Base-by-base conservation (phyloP, 108 stramenopile species). In the Discostella stelligeroides region DNA sequence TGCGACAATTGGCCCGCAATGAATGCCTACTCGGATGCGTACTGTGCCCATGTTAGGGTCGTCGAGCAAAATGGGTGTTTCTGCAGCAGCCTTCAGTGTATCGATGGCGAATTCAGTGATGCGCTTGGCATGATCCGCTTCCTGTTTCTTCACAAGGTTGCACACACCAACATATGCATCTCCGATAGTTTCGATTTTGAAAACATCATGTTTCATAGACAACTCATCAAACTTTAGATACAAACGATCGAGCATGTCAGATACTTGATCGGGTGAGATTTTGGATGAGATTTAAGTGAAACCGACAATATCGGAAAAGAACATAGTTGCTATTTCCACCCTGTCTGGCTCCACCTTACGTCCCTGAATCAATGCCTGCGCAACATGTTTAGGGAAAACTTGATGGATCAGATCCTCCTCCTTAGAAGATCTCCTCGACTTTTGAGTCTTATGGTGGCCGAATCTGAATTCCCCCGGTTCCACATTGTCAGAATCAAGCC, bases 131-230 rank as follows among this genome's bases (percentile, higher is more conserved):
- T 87, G 86, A 71, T 89, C 85, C 0, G 49, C 45, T 10, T 72
- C 70, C 70, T 88, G 92, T 14, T 86, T 58, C 30, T 86, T 83
- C 47, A 83, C 80, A 0, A 89, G 72, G 62, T 89, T 89, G 13
- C 83, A 78, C 12, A 87, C 87, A 8, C 75, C 87, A 71, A 90
- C 75, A 53, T 84, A 90, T 12, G 82, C 81, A 57, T 90, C 89
- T 25, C 89, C 89, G 55, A 90, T 86, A 1, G 86, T 89, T 58
- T 92, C 91, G 10, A 92, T 84, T 60, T 90, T 92, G 76, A 88
- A 92, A 1, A 92, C 85, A 47, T 82, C 79, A 69, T 88, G 84
- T 25, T 85, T 82, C 20, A 70, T 67, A 8, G 85, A 80, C 29
- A 91, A 73, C 7, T 71, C 76, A 66, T 91, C 90, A 66, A 91